These are phyloP conservation scores for Tuber brumale DNA, from an alignment of 495 filamentous ascomycete genomes.

Conservation along the genomic window DNA sequence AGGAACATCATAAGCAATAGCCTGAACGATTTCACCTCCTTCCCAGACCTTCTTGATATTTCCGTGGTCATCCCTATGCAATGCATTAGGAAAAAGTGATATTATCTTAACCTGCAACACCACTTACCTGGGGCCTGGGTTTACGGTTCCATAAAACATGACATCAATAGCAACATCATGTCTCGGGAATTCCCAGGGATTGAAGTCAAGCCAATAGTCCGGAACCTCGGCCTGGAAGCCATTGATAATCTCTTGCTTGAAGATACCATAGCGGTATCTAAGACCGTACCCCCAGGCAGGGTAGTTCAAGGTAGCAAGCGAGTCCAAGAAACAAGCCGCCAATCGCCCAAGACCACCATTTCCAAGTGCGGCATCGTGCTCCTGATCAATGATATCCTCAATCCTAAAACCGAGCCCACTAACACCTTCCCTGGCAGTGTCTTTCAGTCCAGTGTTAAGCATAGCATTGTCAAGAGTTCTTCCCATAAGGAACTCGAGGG, in stretches of 20 bases:
- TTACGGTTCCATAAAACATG: conserved; percentile 85
- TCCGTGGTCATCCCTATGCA: conserved; percentile 60
- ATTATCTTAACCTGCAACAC: neutral
- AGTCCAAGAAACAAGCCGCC: conserved; percentile 94
- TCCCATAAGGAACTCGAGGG: conserved; percentile 95
- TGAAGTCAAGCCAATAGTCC: conserved; percentile 98
- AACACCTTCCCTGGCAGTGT: conserved; percentile 78
- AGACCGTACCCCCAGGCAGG: conserved; percentile 96
- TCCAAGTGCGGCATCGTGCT: conserved; percentile 92
- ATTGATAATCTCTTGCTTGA: conserved; percentile 98
- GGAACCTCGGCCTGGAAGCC: conserved; percentile 96
- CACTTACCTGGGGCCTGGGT: conserved; percentile 52
- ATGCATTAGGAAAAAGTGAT: neutral
- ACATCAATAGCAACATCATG: conserved; percentile 93
- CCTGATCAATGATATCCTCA: conserved; percentile 89
- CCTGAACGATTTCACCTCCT: conserved; percentile 84
- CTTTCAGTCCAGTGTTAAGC: conserved; percentile 87
- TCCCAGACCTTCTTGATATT: conserved; percentile 72
- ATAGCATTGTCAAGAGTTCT: conserved; percentile 95
- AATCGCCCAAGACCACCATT: conserved; percentile 93
- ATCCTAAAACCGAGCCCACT: conserved; percentile 87
- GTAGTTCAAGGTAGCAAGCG: conserved; percentile 85
- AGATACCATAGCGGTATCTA: conserved; percentile 94
- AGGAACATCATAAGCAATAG: conserved; percentile 91
- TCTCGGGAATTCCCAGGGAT: conserved; percentile 96